Conservation (phyloP, 2,329 filamentous ascomycete species). For the Aureobasidium vineae region DNA sequence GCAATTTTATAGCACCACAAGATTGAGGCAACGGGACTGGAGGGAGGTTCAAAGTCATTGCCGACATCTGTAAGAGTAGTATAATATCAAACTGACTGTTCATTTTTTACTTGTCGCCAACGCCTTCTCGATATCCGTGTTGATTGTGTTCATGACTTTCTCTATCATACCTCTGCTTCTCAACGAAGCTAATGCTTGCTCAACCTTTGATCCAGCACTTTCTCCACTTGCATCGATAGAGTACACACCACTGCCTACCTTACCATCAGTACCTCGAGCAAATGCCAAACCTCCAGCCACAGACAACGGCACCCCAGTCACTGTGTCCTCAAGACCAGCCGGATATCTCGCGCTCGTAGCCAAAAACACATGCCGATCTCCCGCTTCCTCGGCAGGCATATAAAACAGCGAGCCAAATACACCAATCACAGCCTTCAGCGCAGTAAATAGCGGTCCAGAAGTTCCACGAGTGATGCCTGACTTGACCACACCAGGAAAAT, state of each 20-base stretch:
- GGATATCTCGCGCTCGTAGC: conserved; percentile 40
- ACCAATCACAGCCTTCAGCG: conserved; percentile 28
- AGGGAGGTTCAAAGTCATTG: no score
- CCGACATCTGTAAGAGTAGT: no score
- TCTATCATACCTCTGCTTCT: conserved; percentile 38
- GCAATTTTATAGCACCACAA: no score
- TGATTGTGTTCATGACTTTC: conserved; percentile 36
- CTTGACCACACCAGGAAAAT: conserved; percentile 36
- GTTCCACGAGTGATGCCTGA: conserved; percentile 32
- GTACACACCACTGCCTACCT: conserved; percentile 39
- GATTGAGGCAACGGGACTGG: no score
- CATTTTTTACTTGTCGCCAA: neutral
- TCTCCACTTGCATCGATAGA: conserved; percentile 36
- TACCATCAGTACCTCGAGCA: conserved; percentile 35
- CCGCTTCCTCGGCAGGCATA: conserved; percentile 36
- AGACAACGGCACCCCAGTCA: conserved; percentile 31
- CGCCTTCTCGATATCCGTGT: conserved; percentile 31
- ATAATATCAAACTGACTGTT: no score
- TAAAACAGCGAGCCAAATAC: conserved; percentile 31
- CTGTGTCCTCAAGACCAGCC: conserved; percentile 26
- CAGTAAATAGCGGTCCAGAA: conserved; percentile 20
- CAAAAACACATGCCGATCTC: conserved; percentile 40
- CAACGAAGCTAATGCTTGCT: conserved; percentile 34
- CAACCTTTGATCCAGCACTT: conserved; percentile 32
- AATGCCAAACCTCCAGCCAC: neutral